Evolutionary conservation across 441 rosid species (phyloP).

Genomic region (Adansonia rubrostipa): DNA sequence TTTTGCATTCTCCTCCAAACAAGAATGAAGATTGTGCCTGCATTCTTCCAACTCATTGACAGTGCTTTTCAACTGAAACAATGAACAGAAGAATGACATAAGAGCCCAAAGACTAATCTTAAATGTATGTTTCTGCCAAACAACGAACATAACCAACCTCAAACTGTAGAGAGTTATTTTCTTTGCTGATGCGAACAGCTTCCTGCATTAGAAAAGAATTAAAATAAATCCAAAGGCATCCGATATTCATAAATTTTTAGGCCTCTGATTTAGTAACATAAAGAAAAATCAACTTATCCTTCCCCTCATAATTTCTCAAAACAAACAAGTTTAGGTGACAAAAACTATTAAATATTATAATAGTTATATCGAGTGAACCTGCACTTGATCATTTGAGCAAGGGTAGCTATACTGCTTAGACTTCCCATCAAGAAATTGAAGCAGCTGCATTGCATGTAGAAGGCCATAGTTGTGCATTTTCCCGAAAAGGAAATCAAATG

Average conservation of each 20-base stretch:
- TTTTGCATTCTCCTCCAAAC: slow-evolving; percentile 83
- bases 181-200: slow-evolving; percentile 47
- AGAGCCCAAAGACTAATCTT: slow-evolving; percentile 29
- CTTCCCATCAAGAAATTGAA: slow-evolving; percentile 66
- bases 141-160: slow-evolving; percentile 60
- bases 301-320: neutral
- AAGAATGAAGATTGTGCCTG: slow-evolving; percentile 64
- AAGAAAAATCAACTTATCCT: neutral
- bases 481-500: slow-evolving; percentile 32
- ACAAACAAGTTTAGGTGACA: slow-evolving; percentile 3
- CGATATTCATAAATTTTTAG: neutral
- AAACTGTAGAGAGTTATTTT: slow-evolving; percentile 54
- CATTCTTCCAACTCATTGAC: slow-evolving; percentile 73
- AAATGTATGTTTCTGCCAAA: slow-evolving; percentile 20
- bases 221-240: neutral
- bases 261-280: neutral
- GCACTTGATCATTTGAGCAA: slow-evolving; percentile 43
- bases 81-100: slow-evolving; percentile 31
- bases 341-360: slow-evolving; percentile 15
- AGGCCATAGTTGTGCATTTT: slow-evolving; percentile 24
- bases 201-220: slow-evolving; percentile 48
- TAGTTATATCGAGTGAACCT: slow-evolving; percentile 45
- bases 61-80: slow-evolving; percentile 66
- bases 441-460: slow-evolving; percentile 63
- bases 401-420: slow-evolving; percentile 45